These are phyloP conservation scores for Metarhizium humberi DNA, from an alignment of 2,329 filamentous ascomycete species.

Conservation along the genomic window DNA sequence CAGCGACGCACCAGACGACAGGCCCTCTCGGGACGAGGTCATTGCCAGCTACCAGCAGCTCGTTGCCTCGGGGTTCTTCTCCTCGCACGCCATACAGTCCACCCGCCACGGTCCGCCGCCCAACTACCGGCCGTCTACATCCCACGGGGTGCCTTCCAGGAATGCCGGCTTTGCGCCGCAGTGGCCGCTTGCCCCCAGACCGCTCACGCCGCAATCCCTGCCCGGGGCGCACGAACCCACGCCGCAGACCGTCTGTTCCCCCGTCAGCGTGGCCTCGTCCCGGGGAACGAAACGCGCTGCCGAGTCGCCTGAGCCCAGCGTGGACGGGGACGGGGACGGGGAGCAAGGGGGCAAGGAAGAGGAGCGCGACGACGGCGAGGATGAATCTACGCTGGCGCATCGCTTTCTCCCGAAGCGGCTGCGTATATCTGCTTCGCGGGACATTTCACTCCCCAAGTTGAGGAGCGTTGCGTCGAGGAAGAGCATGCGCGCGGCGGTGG, in stretches of 20 bases:
- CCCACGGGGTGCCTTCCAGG: conserved; percentile 11
- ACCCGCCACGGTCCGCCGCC: conserved; percentile 25
- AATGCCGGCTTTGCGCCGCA: conserved; percentile 13
- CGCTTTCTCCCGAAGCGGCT: conserved; percentile 31
- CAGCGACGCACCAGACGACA: conserved; percentile 9
- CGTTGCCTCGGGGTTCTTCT: conserved; percentile 49
- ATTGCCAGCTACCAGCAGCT: conserved; percentile 47
- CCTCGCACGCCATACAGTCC: conserved; percentile 47
- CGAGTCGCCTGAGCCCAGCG: conserved; percentile 20
- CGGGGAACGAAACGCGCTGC: conserved; percentile 42
- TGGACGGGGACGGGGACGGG: conserved; percentile 8
- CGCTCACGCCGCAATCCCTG: conserved; percentile 8
- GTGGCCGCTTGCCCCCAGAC: conserved; percentile 16
- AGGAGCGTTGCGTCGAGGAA: conserved; percentile 17
- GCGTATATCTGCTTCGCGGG: conserved; percentile 39
- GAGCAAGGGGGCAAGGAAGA: background rate
- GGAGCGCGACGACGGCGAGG: conserved; percentile 8
- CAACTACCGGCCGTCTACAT: conserved; percentile 10
- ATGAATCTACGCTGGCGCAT: conserved; percentile 13
- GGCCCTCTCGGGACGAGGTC: conserved; percentile 38
- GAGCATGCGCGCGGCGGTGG: conserved; percentile 3
- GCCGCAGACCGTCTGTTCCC: conserved; percentile 19
- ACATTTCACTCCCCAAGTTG: conserved; percentile 27
- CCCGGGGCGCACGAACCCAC: background rate
- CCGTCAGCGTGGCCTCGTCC: conserved; percentile 23